Evolutionary conservation across 1,284 basidiomycete species (phyloP).

Genomic region (Albatrellus sp.): DNA sequence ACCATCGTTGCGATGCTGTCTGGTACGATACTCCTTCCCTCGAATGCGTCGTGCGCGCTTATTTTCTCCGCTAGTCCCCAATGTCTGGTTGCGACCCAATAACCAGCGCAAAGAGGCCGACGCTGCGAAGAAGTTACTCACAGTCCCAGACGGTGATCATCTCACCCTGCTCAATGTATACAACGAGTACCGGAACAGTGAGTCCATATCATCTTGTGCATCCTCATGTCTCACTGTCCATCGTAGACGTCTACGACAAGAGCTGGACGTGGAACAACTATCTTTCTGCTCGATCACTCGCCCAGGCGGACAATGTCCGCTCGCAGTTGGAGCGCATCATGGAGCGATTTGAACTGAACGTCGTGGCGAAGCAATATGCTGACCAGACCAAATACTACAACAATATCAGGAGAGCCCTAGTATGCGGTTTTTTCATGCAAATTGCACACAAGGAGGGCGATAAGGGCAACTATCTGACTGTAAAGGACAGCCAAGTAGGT

Average conservation of each 20-base stretch:
- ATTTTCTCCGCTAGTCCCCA: constrained; percentile 54
- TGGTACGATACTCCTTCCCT: constrained; percentile 30
- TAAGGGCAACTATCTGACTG: constrained; percentile 75
- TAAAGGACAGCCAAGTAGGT: constrained; percentile 85
- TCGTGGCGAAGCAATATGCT: constrained; percentile 49
- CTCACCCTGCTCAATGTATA: constrained; percentile 93
- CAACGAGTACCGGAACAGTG: constrained; percentile 83
- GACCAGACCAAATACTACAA: constrained; percentile 74
- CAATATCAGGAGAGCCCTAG: constrained; percentile 77
- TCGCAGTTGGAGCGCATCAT: constrained; percentile 84
- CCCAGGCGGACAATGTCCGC: constrained; percentile 94
- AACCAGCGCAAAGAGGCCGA: constrained; percentile 86
- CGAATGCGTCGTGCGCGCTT: too few species aligned
- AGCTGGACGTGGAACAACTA: constrained; percentile 95
- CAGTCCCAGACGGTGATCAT: constrained; percentile 93
- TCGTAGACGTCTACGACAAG: constrained; percentile 56
- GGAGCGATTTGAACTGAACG: constrained; percentile 83
- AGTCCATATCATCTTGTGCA: constrained; percentile 15
- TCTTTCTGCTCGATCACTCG: constrained; percentile 73
- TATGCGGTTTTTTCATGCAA: constrained; percentile 98
- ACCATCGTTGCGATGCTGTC: constrained; percentile 96
- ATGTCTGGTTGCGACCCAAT: constrained; percentile 86
- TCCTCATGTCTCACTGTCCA: constrained; percentile 2
- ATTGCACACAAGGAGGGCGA: constrained; percentile 94
- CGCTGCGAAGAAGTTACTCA: constrained; percentile 79